Evolutionary conservation across 768 basidiomycete genomes (phyloP).

Genomic region (Russula vinacea): DNA sequence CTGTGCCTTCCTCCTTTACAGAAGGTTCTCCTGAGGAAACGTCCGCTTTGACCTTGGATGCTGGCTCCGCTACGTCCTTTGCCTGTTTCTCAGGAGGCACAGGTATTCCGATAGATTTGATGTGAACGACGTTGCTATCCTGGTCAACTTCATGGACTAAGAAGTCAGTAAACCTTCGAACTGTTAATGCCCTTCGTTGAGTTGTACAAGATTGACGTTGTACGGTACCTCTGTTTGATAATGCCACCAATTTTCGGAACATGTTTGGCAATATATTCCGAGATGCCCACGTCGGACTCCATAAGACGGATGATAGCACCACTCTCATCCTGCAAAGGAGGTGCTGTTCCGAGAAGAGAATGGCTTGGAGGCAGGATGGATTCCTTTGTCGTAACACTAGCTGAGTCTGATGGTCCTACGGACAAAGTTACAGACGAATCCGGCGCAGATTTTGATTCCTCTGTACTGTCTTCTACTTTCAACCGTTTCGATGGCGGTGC

Average conservation of each 20-base stretch:
- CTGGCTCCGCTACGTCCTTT: constrained; percentile 34
- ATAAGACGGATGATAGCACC: constrained; percentile 54
- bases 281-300: constrained; percentile 87
- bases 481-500: constrained; percentile 41
- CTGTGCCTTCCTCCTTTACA: constrained; percentile 26
- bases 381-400: constrained; percentile 20
- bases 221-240: constrained; percentile 85
- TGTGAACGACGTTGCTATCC: constrained; percentile 72
- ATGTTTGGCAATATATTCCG: constrained; percentile 72
- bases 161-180: constrained; percentile 89
- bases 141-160: constrained; percentile 88
- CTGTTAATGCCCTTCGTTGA: constrained; percentile 20
- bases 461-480: constrained; percentile 35
- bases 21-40: constrained; percentile 26
- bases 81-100: constrained; percentile 49
- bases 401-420: constrained; percentile 30
- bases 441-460: constrained; percentile 15
- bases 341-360: constrained; percentile 57
- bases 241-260: constrained; percentile 81
- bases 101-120: constrained; percentile 77
- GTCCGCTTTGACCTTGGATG: constrained; percentile 24
- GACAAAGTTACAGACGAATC: constrained; percentile 33
- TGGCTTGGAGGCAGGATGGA: constrained; percentile 68
- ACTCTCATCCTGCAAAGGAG: constrained; percentile 48
- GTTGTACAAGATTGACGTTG: constrained; percentile 28